A percentile compares a stretch with the other conserved stretches of the same genome.
phyloP scores from a whole-genome alignment of 208 protist genomes.

The Herpetomonas samuelpessoai region DNA sequence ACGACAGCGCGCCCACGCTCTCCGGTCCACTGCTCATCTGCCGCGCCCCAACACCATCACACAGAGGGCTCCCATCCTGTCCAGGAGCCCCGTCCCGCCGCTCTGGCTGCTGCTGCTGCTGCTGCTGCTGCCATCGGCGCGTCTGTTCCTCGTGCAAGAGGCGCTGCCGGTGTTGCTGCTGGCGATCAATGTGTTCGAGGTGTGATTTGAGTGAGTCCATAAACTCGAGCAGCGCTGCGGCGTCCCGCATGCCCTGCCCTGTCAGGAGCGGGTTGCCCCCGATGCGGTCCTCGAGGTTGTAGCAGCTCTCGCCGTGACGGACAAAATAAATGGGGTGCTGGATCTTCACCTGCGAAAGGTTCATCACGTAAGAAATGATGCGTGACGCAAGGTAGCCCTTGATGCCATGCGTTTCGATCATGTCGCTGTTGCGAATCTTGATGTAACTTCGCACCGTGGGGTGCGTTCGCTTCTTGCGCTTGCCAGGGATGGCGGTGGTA shows the following conservation, averaged over 20 bases:
- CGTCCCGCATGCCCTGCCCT: slow-evolving; percentile 66
- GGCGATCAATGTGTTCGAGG: slow-evolving; percentile 1
- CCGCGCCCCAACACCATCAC: background rate
- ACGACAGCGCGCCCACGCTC: background rate
- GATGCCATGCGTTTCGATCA: slow-evolving; percentile 72
- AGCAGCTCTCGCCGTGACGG: slow-evolving; percentile 81
- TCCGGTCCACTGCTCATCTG: too few relatives aligned
- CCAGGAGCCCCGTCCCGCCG: background rate
- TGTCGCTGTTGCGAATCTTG: slow-evolving; percentile 45
- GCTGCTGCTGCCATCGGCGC: slow-evolving; percentile 7
- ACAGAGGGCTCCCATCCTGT: background rate
- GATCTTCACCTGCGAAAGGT: slow-evolving; percentile 77
- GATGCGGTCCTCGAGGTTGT: slow-evolving; percentile 86
- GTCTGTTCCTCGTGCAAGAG: slow-evolving; percentile 12
- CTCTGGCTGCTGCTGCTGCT: background rate
- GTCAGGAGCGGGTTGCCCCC: slow-evolving; percentile 81
- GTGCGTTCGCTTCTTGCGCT: background rate
- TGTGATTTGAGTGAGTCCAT: slow-evolving; percentile 68
- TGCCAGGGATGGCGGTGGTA: background rate
- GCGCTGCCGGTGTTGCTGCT: slow-evolving; percentile 3
- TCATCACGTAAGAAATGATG: slow-evolving; percentile 87
- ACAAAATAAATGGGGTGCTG: slow-evolving; percentile 91
- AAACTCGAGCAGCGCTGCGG: slow-evolving; percentile 67
- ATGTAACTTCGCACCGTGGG: slow-evolving; percentile 41
- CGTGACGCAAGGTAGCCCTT: slow-evolving; percentile 65